These are phyloP conservation scores for Echium plantagineum DNA, from an alignment of 257 asterid species.

Conservation along the genomic window DNA sequence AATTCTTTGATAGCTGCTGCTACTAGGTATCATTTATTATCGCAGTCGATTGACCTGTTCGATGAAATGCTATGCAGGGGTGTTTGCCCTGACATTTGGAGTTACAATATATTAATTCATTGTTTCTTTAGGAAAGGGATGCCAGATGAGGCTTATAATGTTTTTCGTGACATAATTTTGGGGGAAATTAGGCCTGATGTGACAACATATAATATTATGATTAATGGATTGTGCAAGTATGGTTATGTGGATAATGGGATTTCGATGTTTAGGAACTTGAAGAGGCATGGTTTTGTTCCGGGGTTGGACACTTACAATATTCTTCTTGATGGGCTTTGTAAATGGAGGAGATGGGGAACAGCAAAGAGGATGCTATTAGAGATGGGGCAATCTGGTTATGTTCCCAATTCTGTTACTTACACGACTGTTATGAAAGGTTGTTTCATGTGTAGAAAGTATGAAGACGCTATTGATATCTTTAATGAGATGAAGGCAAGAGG, in stretches of 20 bases:
- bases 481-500: slow-evolving; percentile 74
- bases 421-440: slow-evolving; percentile 63
- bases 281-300: slow-evolving; percentile 42
- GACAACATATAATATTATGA: slow-evolving; percentile 56
- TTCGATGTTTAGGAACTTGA: slow-evolving; percentile 44
- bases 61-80: slow-evolving; percentile 56
- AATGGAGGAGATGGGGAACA: slow-evolving; percentile 36
- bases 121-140: slow-evolving; percentile 50
- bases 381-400: slow-evolving; percentile 37
- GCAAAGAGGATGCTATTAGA: slow-evolving; percentile 49
- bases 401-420: slow-evolving; percentile 78
- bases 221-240: slow-evolving; percentile 70
- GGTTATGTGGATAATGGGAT: slow-evolving; percentile 48
- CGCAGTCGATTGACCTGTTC: slow-evolving; percentile 47
- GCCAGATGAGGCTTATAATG: slow-evolving; percentile 60
- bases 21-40: slow-evolving; percentile 28
- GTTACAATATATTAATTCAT: slow-evolving; percentile 80
- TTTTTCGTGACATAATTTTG: slow-evolving; percentile 44
- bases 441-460: slow-evolving; percentile 36
- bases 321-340: slow-evolving; percentile 54
- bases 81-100: slow-evolving; percentile 66
- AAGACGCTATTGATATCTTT: slow-evolving; percentile 54
- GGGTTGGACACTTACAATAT: slow-evolving; percentile 67
- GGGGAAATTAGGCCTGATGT: slow-evolving; percentile 36
- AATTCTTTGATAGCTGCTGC: slow-evolving; percentile 81